Base-by-base conservation (phyloP, 2,329 filamentous ascomycete genomes). In the Aaosphaeria pasadenensis region DNA sequence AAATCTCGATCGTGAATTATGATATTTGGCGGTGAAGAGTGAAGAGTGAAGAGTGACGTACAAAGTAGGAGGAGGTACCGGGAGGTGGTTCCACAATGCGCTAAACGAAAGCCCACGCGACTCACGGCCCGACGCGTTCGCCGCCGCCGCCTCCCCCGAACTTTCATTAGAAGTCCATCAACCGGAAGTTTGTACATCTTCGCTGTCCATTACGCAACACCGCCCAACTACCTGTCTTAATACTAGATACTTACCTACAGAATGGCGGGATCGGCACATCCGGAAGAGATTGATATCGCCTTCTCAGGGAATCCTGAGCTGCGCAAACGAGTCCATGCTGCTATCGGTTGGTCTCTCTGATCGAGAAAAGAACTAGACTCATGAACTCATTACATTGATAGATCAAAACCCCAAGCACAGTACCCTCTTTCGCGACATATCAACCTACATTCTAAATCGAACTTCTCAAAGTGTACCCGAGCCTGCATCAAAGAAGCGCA, bases 401-500 rank as follows among this genome's bases (percentile, higher is more conserved):
- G 66, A 69, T 43, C 57, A 70, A 33, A 54, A 64, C 42, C 65
- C 67, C 2, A 54, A 59, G 2, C 64, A 67, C 41, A 61, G 51
- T 44, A 57, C 55, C 5, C 61, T 71, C 11, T 70, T 71, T 46
- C 62, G 62, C 55, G 67, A 70, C 49, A 70, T 71, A 17, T 70
- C 66, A 7, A 60, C 58, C 5, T 69, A 62, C 28, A 69, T 71
- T 7, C 53, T 70, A 11, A 56, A 56, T 24, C 59, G 61, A 39
- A 42, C 57, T 1, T 56, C 62, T 29, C 59, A 59, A 24, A 39
- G 52, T 29, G 11, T 59, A 3, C 42, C 44, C 35, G 63, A 67
- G 45, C 67, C 65, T 6, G 57, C 61, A 11, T 53, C 64, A 2
- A 72, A 72, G 58, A 72, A 72, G 52, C 67, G 70, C 46, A 73